phyloP scores from a whole-genome alignment of 208 protist genomes.

The Acanthamoeba sp. region DNA sequence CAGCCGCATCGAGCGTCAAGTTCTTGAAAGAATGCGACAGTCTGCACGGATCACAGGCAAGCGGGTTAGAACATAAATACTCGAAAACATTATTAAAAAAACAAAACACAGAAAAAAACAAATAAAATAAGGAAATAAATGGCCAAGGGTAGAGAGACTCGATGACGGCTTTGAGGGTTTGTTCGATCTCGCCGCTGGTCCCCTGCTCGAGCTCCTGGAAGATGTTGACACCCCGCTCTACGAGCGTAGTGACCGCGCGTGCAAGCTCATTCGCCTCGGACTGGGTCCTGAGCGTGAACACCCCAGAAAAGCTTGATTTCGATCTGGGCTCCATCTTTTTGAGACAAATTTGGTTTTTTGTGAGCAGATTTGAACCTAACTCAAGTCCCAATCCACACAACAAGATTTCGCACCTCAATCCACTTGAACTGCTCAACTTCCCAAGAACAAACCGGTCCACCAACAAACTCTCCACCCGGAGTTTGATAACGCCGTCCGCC shows the following conservation, averaged over 20 bases:
- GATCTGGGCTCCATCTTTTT: not conserved
- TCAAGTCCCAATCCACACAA: too few relatives aligned
- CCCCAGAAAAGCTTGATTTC: not conserved
- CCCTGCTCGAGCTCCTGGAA: not conserved
- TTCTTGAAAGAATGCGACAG: constrained; percentile 38
- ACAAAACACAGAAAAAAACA: not conserved
- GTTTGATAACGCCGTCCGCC: too few relatives aligned
- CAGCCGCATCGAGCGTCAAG: not conserved
- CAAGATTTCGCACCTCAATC: too few relatives aligned
- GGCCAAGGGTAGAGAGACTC: not conserved
- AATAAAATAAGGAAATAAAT: not conserved
- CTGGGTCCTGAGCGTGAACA: constrained; percentile 31
- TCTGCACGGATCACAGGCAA: not conserved
- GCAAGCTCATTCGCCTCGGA: not conserved
- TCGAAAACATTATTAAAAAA: not conserved
- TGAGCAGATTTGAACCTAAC: too few relatives aligned
- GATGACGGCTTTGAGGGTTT: constrained; percentile 8
- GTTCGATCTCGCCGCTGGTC: not conserved
- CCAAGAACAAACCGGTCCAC: too few relatives aligned
- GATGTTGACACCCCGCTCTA: constrained; percentile 49
- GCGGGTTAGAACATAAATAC: not conserved
- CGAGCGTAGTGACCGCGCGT: not conserved
- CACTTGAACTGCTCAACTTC: too few relatives aligned
- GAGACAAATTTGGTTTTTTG: too few relatives aligned
- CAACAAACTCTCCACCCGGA: too few relatives aligned